Evolutionary conservation across 495 filamentous ascomycete genomes (phyloP).

Genomic region (Tricharina praecox): DNA sequence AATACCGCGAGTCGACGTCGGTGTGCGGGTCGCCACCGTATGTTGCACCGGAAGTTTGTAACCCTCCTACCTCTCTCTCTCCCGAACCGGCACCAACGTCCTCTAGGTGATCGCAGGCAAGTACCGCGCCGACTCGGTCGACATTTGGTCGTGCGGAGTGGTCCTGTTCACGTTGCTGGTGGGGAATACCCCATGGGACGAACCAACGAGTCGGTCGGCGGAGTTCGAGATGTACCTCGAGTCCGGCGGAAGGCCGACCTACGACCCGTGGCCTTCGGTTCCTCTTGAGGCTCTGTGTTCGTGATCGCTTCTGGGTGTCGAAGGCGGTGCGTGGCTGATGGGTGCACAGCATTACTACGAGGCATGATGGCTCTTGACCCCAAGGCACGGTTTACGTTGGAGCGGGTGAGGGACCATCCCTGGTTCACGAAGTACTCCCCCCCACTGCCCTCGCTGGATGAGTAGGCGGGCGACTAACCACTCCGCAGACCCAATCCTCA

Average conservation of each 20-base stretch:
- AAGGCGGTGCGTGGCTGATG: no score
- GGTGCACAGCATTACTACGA: conserved; percentile 45
- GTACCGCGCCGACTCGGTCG: conserved; percentile 68
- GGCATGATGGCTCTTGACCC: conserved; percentile 85
- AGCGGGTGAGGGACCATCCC: conserved; percentile 77
- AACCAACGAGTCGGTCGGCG: conserved; percentile 62
- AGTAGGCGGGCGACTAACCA: no score
- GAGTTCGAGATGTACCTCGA: conserved; percentile 74
- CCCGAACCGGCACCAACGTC: background rate
- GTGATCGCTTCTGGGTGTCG: no score
- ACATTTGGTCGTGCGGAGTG: conserved; percentile 95
- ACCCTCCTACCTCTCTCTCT: conserved; percentile 26
- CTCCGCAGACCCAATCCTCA: conserved; percentile 51
- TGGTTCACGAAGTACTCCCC: conserved; percentile 67
- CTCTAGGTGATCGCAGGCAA: conserved; percentile 26
- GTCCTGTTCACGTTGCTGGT: conserved; percentile 90
- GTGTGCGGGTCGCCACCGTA: conserved; percentile 96
- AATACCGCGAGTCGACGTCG: conserved; percentile 59
- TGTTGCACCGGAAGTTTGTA: conserved; percentile 84
- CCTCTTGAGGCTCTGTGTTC: conserved; percentile 51
- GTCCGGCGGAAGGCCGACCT: conserved; percentile 59
- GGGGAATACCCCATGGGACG: conserved; percentile 96
- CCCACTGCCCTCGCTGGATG: no score
- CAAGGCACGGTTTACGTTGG: conserved; percentile 59
- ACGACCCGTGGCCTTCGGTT: conserved; percentile 71